Evolutionary conservation across 2,329 filamentous ascomycete genomes (phyloP).

Genomic region (Xylaria sp.): DNA sequence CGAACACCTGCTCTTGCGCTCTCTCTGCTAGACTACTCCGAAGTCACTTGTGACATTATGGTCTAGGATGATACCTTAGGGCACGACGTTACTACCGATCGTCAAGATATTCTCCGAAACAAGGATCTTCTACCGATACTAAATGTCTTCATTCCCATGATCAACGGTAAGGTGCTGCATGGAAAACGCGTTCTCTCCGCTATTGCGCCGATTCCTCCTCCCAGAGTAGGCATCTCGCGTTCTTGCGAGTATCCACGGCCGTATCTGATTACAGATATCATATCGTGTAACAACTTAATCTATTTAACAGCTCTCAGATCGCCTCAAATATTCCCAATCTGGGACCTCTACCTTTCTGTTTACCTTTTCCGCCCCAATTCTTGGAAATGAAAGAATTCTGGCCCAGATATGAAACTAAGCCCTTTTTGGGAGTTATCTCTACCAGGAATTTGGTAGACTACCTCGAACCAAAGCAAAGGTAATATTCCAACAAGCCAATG

Average conservation of each 20-base stretch:
- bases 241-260: slow-evolving; percentile 8
- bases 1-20: slow-evolving; percentile 9
- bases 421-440: background rate
- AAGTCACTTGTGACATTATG: slow-evolving; percentile 9
- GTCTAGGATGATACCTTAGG: slow-evolving; percentile 21
- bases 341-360: slow-evolving; percentile 31
- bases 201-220: slow-evolving; percentile 36
- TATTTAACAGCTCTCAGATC: slow-evolving; percentile 31
- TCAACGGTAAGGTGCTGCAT: slow-evolving; percentile 33
- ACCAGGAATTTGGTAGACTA: background rate
- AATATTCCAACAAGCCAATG: slow-evolving; percentile 26
- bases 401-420: background rate
- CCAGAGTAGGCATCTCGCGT: slow-evolving; percentile 28
- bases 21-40: slow-evolving; percentile 4
- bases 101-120: slow-evolving; percentile 26
- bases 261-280: slow-evolving; percentile 13
- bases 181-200: slow-evolving; percentile 30
- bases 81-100: slow-evolving; percentile 36
- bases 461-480: background rate
- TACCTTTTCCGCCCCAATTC: background rate
- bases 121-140: slow-evolving; percentile 34
- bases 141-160: slow-evolving; percentile 28
- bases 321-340: slow-evolving; percentile 32
- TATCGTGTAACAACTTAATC: slow-evolving; percentile 18
- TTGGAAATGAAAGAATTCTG: background rate